Conservation (phyloP, 2,329 filamentous ascomycete species). For the Ophiostoma ulmi region DNA sequence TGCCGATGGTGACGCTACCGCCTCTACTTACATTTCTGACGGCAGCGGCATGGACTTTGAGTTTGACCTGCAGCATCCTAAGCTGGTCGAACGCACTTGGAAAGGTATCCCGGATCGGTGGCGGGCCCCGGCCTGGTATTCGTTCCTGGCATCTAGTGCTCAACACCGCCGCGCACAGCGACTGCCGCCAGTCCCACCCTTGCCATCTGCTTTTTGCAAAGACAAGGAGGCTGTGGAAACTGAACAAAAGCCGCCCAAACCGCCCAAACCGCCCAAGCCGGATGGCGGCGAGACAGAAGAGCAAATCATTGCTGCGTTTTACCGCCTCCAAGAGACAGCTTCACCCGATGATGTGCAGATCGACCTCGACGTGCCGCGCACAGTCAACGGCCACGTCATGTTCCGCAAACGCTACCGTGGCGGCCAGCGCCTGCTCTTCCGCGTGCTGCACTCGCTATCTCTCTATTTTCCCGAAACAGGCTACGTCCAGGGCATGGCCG, state of each 20-base stretch:
- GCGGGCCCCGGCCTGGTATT: slow-evolving; percentile 90
- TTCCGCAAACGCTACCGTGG: slow-evolving; percentile 87
- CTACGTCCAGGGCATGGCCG: slow-evolving; percentile 98
- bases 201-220: not conserved
- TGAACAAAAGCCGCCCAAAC: not conserved
- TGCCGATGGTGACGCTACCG: slow-evolving; percentile 30
- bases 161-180: slow-evolving; percentile 34
- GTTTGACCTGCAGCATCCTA: slow-evolving; percentile 77
- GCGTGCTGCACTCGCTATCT: slow-evolving; percentile 85
- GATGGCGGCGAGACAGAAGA: slow-evolving; percentile 61
- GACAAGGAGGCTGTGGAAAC: slow-evolving; percentile 7
- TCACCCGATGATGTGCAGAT: slow-evolving; percentile 95
- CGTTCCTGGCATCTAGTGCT: slow-evolving; percentile 77
- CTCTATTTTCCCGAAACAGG: slow-evolving; percentile 87
- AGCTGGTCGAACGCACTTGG: slow-evolving; percentile 88
- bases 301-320: slow-evolving; percentile 64
- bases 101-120: slow-evolving; percentile 97
- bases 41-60: slow-evolving; percentile 53
- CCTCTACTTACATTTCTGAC: slow-evolving; percentile 31
- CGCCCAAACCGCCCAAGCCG: not conserved
- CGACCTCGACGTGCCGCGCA: slow-evolving; percentile 91
- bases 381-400: slow-evolving; percentile 95
- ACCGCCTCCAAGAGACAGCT: slow-evolving; percentile 64
- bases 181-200: not conserved
- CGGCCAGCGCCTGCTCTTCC: slow-evolving; percentile 84